These are phyloP conservation scores for Aspergillus niger DNA, from an alignment of 2,329 filamentous ascomycete species.

Conservation along the genomic window DNA sequence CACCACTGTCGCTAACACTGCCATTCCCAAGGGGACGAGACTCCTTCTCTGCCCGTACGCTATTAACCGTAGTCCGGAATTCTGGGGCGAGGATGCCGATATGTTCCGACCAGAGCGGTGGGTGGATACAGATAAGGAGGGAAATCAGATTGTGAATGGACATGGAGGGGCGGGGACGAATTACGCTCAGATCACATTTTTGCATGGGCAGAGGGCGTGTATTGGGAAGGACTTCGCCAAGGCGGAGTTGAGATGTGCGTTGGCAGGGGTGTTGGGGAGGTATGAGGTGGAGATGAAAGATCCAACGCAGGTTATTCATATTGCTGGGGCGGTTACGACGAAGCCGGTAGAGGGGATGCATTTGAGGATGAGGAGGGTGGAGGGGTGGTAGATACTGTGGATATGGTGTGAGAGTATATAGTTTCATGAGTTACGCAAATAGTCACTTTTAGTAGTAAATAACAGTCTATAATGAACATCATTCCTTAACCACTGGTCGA, in stretches of 20 bases:
- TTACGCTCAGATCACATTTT: slow-evolving; percentile 43
- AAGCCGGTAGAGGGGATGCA: slow-evolving; percentile 45
- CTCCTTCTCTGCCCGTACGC: slow-evolving; percentile 69
- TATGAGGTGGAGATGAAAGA: slow-evolving; percentile 42
- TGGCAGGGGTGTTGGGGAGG: slow-evolving; percentile 42
- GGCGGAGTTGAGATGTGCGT: slow-evolving; percentile 42
- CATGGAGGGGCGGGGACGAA: slow-evolving; percentile 48
- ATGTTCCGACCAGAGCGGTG: slow-evolving; percentile 78
- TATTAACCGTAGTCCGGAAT: slow-evolving; percentile 66
- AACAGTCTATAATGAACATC: neutral
- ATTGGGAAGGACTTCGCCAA: slow-evolving; percentile 48
- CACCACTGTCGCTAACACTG: slow-evolving; percentile 62
- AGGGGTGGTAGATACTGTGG: slow-evolving; percentile 30
- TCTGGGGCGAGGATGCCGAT: slow-evolving; percentile 75
- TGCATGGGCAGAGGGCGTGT: slow-evolving; percentile 41
- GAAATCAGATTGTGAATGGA: slow-evolving; percentile 52
- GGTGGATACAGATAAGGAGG: slow-evolving; percentile 62
- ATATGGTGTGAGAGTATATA: neutral
- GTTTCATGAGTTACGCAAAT: neutral
- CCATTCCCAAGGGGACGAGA: slow-evolving; percentile 69
- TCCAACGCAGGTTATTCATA: slow-evolving; percentile 38
- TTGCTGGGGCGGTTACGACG: slow-evolving; percentile 41
- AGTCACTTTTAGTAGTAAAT: neutral
- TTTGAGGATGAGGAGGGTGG: slow-evolving; percentile 36
- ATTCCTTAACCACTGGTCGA: neutral